Evolutionary conservation across 768 basidiomycete species (phyloP).

Genomic region (Peribolospora baueri): DNA sequence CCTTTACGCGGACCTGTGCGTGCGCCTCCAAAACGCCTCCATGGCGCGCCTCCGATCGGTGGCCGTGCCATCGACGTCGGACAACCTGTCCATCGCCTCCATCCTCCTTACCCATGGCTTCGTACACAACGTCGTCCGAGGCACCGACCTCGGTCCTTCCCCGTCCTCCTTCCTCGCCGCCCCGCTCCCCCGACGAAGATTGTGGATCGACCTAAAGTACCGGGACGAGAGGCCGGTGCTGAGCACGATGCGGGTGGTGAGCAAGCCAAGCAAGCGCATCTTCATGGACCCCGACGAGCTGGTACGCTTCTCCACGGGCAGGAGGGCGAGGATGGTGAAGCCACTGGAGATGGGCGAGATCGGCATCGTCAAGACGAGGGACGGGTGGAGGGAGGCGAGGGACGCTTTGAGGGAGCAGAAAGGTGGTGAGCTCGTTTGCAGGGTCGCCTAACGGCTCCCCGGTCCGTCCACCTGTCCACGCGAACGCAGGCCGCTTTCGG

Average conservation of each 20-base stretch:
- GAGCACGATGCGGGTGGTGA: constrained; percentile 50
- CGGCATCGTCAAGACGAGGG: constrained; percentile 47
- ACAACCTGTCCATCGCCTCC: constrained; percentile 74
- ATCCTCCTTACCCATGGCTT: constrained; percentile 82
- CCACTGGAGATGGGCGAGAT: constrained; percentile 84
- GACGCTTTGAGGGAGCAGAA: constrained; percentile 60
- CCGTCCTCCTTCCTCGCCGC: constrained; percentile 38
- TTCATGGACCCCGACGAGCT: constrained; percentile 53
- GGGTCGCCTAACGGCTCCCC: constrained; percentile 4
- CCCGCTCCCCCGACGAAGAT: constrained; percentile 42
- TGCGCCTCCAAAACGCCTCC: no score
- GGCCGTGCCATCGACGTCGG: no score
- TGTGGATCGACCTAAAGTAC: constrained; percentile 91
- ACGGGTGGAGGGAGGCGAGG: constrained; percentile 75
- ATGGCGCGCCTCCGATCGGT: no score
- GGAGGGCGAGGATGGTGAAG: constrained; percentile 51
- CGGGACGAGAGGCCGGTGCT: constrained; percentile 71
- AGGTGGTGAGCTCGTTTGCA: constrained; percentile 43
- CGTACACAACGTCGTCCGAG: constrained; percentile 55
- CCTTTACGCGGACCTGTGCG: no score
- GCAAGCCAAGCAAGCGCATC: constrained; percentile 56
- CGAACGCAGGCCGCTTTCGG: no score
- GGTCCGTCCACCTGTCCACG: no score
- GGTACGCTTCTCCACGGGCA: constrained; percentile 50
- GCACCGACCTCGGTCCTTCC: constrained; percentile 38